Conservation (phyloP, 2,329 filamentous ascomycete species). For the Colletotrichum sp. region DNA sequence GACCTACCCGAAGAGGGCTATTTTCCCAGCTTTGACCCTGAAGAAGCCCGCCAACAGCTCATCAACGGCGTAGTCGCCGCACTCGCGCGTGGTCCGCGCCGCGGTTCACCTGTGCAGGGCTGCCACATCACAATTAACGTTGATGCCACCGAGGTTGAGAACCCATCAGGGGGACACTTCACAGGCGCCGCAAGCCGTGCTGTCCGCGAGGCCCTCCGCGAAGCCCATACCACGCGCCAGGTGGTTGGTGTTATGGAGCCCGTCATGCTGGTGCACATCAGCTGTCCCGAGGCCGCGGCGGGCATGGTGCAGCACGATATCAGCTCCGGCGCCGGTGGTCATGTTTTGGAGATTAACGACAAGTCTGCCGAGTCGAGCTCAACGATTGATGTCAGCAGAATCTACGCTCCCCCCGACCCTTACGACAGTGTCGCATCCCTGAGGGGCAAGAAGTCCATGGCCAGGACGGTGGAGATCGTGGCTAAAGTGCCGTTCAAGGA, state of each 20-base stretch:
- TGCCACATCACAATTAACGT: conserved; percentile 75
- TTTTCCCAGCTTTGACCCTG: conserved; percentile 54
- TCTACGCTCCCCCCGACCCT: conserved; percentile 90
- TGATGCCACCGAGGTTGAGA: conserved; percentile 55
- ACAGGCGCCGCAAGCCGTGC: conserved; percentile 66
- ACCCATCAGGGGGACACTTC: conserved; percentile 72
- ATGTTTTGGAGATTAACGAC: conserved; percentile 74
- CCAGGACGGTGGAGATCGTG: conserved; percentile 68
- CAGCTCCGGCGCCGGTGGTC: conserved; percentile 72
- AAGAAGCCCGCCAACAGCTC: conserved; percentile 63
- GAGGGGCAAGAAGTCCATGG: conserved; percentile 53
- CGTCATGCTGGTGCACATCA: conserved; percentile 89
- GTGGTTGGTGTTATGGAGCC: conserved; percentile 82
- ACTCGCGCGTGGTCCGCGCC: conserved; percentile 81
- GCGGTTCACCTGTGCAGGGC: conserved; percentile 80
- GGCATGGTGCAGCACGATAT: conserved; percentile 86
- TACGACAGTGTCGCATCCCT: conserved; percentile 68
- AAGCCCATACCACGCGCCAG: conserved; percentile 54
- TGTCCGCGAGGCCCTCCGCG: conserved; percentile 71
- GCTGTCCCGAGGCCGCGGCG: conserved; percentile 80
- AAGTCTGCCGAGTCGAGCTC: conserved; percentile 43
- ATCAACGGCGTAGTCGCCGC: conserved; percentile 84
- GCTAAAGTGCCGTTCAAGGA: conserved; percentile 93
- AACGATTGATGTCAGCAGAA: conserved; percentile 71
- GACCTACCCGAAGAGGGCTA: conserved; percentile 54